Evolutionary conservation across 2,329 filamentous ascomycete genomes (phyloP).

Genomic region (Aspergillus sp.): DNA sequence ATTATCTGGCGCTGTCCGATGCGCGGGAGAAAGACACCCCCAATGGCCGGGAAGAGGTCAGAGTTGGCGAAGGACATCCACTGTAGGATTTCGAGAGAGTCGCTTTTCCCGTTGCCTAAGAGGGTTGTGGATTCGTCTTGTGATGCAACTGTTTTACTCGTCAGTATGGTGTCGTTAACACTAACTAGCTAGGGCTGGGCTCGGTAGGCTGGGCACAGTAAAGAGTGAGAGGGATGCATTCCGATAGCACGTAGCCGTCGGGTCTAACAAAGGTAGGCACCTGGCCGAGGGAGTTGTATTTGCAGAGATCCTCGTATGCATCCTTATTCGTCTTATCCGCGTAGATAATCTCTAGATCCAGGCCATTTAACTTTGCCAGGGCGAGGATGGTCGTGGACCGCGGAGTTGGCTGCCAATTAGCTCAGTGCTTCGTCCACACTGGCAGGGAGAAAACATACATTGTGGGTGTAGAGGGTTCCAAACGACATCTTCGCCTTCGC

Average conservation of each 20-base stretch:
- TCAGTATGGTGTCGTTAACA: too few species aligned
- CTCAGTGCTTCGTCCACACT: not conserved
- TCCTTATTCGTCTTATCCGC: not conserved
- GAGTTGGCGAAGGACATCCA: slow-evolving; percentile 15
- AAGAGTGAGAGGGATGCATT: slow-evolving; percentile 1
- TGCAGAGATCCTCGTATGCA: not conserved
- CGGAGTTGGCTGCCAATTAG: not conserved
- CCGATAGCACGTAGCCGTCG: not conserved
- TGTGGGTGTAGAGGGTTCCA: slow-evolving; percentile 1
- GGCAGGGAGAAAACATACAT: not conserved
- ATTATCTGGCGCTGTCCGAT: not conserved
- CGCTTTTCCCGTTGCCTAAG: slow-evolving; percentile 6
- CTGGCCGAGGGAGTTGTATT: not conserved
- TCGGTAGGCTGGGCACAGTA: not conserved
- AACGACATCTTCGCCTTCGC: not conserved
- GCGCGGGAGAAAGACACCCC: not conserved
- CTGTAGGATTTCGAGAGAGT: slow-evolving; percentile 11
- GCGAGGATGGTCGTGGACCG: not conserved
- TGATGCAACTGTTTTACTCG: slow-evolving; percentile 8
- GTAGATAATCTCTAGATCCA: not conserved
- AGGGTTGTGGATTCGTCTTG: slow-evolving; percentile 8
- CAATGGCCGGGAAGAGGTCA: slow-evolving; percentile 1
- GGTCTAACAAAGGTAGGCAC: not conserved
- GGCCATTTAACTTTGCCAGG: not conserved
- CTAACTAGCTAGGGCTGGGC: too few species aligned